Evolutionary conservation across 805 yeast genomes (phyloP).

Genomic region (Candida peoriensis): DNA sequence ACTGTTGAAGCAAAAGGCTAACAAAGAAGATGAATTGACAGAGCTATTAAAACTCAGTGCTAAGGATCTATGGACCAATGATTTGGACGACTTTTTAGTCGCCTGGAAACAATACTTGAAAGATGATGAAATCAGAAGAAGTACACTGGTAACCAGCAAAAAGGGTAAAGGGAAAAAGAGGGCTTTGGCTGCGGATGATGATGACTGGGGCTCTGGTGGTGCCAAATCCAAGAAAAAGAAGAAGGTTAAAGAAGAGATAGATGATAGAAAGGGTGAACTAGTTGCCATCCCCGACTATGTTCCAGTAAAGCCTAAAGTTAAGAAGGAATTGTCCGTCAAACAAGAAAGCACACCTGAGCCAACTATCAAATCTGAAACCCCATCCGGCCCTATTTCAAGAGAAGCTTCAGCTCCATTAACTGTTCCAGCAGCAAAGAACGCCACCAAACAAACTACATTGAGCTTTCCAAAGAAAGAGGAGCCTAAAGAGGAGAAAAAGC

Average conservation of each 20-base stretch:
- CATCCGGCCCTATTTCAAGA: neutral
- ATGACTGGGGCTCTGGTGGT: slow-evolving; percentile 14
- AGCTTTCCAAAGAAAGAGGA: slow-evolving; percentile 12
- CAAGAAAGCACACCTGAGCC: neutral
- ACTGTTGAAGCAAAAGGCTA: slow-evolving; percentile 66
- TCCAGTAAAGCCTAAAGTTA: slow-evolving; percentile 17
- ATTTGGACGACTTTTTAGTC: slow-evolving; percentile 66
- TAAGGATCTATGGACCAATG: slow-evolving; percentile 84
- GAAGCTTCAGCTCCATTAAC: too few relatives aligned
- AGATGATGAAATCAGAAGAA: slow-evolving; percentile 58
- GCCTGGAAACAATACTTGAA: slow-evolving; percentile 66
- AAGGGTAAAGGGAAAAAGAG: slow-evolving; percentile 37
- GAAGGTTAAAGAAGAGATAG: slow-evolving; percentile 12
- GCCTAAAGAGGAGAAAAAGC: slow-evolving; percentile 15
- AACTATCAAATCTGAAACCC: neutral
- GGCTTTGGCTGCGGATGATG: slow-evolving; percentile 19
- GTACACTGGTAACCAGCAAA: slow-evolving; percentile 41
- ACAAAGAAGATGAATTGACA: slow-evolving; percentile 66
- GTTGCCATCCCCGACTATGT: slow-evolving; percentile 24
- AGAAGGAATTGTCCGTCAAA: slow-evolving; percentile 14
- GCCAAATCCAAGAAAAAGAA: slow-evolving; percentile 12
- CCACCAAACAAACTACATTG: slow-evolving; percentile 4
- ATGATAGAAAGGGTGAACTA: slow-evolving; percentile 19
- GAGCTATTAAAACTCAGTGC: slow-evolving; percentile 61
- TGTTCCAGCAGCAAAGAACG: too few relatives aligned